phyloP scores from a whole-genome alignment of 1,284 basidiomycete genomes.

The Kwoniella shivajii region DNA sequence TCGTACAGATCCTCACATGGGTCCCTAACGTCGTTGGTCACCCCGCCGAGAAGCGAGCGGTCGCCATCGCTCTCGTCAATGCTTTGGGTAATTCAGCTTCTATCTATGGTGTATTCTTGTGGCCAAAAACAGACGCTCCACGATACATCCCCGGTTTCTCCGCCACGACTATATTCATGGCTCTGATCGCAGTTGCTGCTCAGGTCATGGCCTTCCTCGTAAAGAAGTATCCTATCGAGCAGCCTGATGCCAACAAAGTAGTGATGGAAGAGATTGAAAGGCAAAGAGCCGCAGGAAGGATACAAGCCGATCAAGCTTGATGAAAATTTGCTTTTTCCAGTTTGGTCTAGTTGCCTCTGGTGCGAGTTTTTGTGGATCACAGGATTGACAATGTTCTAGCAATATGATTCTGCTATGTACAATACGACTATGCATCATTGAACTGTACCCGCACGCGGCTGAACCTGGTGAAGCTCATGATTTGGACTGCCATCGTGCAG shows the following conservation, averaged over 20 bases:
- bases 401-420: too few species aligned
- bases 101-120: constrained; percentile 58
- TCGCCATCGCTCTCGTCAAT: constrained; percentile 54
- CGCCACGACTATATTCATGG: constrained; percentile 52
- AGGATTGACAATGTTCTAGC: too few species aligned
- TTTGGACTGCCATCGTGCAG: too few species aligned
- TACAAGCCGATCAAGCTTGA: neutral
- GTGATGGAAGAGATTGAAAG: constrained; percentile 34
- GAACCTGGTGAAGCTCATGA: too few species aligned
- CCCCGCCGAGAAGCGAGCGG: constrained; percentile 55
- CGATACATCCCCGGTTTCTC: constrained; percentile 56
- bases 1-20: constrained; percentile 54
- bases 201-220: constrained; percentile 48
- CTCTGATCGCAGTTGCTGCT: constrained; percentile 48
- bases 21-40: constrained; percentile 49
- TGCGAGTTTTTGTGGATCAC: too few species aligned
- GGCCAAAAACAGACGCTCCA: constrained; percentile 54
- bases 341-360: too few species aligned
- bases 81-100: constrained; percentile 49
- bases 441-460: too few species aligned
- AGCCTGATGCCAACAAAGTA: constrained; percentile 32
- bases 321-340: too few species aligned
- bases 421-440: too few species aligned
- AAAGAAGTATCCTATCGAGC: constrained; percentile 47
- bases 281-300: constrained; percentile 19